Percentiles rank a stretch among this genome's conserved stretches.
phyloP scores from a whole-genome alignment of 257 asterid species.

The Linderniella brevidens region DNA sequence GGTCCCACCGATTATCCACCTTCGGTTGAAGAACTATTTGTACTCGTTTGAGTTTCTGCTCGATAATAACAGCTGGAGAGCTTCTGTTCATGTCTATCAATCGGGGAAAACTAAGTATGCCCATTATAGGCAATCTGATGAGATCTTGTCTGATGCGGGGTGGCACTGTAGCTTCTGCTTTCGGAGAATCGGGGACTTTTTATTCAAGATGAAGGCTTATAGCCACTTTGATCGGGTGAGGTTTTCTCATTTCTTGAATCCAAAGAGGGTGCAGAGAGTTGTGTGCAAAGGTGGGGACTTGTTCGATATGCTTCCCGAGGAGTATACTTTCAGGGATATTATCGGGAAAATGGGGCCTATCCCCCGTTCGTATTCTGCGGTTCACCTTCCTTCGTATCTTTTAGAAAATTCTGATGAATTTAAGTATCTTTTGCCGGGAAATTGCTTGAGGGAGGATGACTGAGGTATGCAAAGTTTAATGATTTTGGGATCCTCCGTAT shows the following conservation, averaged over 20 bases:
- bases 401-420: conserved; percentile 29
- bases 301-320: conserved; percentile 59
- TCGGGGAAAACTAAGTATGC: conserved; percentile 44
- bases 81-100: conserved; percentile 39
- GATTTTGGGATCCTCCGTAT: no score
- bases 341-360: conserved; percentile 47
- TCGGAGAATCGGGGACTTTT: no score
- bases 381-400: conserved; percentile 38
- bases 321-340: conserved; percentile 48
- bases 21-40: conserved; percentile 36
- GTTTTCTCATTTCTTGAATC: no score
- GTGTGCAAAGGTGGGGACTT: conserved; percentile 44
- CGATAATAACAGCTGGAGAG: conserved; percentile 52
- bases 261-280: no score
- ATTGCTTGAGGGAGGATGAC: conserved; percentile 32
- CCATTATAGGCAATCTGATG: conserved; percentile 39
- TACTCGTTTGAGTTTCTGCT: conserved; percentile 47
- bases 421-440: conserved; percentile 47
- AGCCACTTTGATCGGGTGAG: no score
- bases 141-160: conserved; percentile 38
- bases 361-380: conserved; percentile 47
- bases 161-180: no score
- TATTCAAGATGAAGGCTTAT: no score
- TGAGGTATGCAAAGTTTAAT: no score
- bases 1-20: conserved; percentile 42